These are phyloP conservation scores for Trametes sanguinea DNA, from an alignment of 768 basidiomycete species.

Conservation along the genomic window DNA sequence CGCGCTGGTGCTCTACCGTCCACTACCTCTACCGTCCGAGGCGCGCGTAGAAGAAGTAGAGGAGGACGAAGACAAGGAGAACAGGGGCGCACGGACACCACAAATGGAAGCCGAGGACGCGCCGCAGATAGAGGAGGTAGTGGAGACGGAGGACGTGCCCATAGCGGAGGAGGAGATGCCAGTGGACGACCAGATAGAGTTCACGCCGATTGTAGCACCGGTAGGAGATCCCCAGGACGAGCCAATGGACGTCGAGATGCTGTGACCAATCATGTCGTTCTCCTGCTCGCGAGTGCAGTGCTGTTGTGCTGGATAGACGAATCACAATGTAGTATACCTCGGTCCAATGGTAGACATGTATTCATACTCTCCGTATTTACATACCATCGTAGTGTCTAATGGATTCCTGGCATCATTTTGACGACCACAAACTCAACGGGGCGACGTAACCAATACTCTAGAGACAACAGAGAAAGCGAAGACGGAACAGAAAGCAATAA, in stretches of 20 bases:
- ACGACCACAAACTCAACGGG: neutral
- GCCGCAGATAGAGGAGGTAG: conserved; percentile 12
- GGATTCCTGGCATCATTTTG: neutral
- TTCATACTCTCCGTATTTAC: too few relatives aligned
- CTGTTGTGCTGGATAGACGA: too few relatives aligned
- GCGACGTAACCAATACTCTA: conserved; percentile 8
- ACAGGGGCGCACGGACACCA: neutral
- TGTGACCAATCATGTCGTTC: conserved; percentile 20
- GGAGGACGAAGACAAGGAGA: neutral
- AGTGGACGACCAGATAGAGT: conserved; percentile 20
- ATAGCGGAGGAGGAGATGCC: conserved; percentile 6
- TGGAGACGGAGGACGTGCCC: neutral
- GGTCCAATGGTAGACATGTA: too few relatives aligned
- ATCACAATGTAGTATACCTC: too few relatives aligned
- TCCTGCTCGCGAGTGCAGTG: too few relatives aligned
- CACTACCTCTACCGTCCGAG: conserved; percentile 15
- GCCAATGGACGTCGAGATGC: conserved; percentile 32
- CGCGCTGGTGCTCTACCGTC: conserved; percentile 34
- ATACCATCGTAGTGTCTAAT: too few relatives aligned
- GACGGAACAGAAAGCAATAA: neutral
- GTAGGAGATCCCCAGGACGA: conserved; percentile 24
- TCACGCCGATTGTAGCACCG: conserved; percentile 13
- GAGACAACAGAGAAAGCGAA: conserved; percentile 4
- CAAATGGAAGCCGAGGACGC: neutral
- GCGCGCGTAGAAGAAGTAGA: neutral